A percentile compares a stretch with the other conserved stretches of the same genome.
Evolutionary conservation across 129 eudicot genomes (phyloP).

Genomic region (Heracleum sosnowskyi): DNA sequence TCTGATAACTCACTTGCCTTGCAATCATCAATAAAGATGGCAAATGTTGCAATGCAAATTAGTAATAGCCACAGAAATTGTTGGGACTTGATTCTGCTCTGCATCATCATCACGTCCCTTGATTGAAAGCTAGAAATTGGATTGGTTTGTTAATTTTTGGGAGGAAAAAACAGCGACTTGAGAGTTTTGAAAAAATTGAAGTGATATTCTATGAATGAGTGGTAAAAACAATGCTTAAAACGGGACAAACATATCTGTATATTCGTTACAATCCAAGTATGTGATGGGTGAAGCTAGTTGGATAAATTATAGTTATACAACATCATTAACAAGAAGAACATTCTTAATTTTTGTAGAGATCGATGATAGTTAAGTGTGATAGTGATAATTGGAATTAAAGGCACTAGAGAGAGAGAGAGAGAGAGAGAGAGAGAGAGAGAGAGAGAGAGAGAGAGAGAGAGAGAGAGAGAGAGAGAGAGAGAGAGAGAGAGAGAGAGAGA

Average conservation of each 20-base stretch:
- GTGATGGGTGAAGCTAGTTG: not conserved
- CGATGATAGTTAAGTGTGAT: not conserved
- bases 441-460: too few species aligned
- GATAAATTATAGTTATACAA: not conserved
- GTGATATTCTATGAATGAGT: not conserved
- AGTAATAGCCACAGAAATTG: not conserved
- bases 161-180: not conserved
- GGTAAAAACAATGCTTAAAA: not conserved
- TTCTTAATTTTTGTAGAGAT: not conserved
- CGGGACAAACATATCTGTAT: not conserved
- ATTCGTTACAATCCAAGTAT: not conserved
- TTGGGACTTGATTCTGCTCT: not conserved
- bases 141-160: not conserved
- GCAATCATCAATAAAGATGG: not conserved
- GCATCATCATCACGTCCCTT: not conserved
- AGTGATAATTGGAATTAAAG: not conserved
- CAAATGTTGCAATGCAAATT: not conserved
- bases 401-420: too few species aligned
- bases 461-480: too few species aligned
- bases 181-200: not conserved
- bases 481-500: too few species aligned
- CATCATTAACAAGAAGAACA: not conserved
- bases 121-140: not conserved
- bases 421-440: too few species aligned
- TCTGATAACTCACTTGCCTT: not conserved